Evolutionary conservation across 176 grass and related monocot species (phyloP), one percentile per base, ranked within the genome.

Genomic region (Zoysia pacifica): DNA sequence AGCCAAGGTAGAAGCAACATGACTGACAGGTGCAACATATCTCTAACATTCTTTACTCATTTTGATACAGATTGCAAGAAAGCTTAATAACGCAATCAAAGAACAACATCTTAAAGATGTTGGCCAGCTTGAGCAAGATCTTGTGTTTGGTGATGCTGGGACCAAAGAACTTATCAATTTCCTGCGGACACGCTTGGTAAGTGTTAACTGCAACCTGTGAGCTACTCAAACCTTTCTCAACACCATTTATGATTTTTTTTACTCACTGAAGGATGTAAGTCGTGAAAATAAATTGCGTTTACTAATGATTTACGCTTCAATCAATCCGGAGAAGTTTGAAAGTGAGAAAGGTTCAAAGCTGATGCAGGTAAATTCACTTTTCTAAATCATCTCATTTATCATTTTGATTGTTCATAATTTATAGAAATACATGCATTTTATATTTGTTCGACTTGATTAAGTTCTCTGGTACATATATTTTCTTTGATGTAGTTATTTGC

Each of bases 141-240:
- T 96, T 72, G 87, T 88, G 16, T 92, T 92, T 67, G 93, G 93
- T 69, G 85, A 92, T 92, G 90, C 90, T 82, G 93, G 90, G 48
- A 88, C 93, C 1, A 96, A 91, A 62, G 90, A 96, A 70, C 63
- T 96, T 78, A 90, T 96, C 40, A 87, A 92, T 84, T 96, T 90
- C 84, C 81, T 96, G 65, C 87, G 87, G 73, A 96, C 82, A 78
- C 79, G 39, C 1, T 83, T 52, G 81, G 92, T 91, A 91, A 80
- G 63, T 55, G 44, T 51, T 79, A 36, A 79, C n/a, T 87, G 44
- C 47, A 81, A 10, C 15, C n/a, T 43, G 18, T 64, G 19, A 55
- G 40, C 72, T 72, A 61, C 9, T 72, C 14, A 13, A 13, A 44
- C 48, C n/a, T 78, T 20, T 56, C 13, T 72, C 14, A 3, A 64